phyloP scores from a whole-genome alignment of 1,284 basidiomycete species.

The Mycena citricolor region DNA sequence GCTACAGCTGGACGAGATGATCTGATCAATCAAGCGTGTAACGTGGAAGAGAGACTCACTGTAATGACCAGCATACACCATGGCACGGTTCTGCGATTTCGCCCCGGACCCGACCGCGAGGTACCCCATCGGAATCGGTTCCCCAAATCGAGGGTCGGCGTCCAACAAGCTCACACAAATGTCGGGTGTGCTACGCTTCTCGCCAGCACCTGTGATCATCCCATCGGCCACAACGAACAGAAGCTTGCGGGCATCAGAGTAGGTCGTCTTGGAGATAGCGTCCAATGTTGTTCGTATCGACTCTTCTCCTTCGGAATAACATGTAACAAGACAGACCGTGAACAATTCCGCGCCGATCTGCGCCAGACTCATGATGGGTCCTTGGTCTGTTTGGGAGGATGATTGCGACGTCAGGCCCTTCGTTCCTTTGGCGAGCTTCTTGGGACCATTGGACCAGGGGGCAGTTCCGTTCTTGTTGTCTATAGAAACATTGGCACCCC shows the following conservation, averaged over 20 bases:
- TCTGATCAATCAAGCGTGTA: constrained; percentile 10
- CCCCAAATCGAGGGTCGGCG: constrained; percentile 93
- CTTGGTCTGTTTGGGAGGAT: constrained; percentile 43
- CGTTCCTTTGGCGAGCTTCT: constrained; percentile 47
- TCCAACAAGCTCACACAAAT: constrained; percentile 93
- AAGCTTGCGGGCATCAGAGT: constrained; percentile 90
- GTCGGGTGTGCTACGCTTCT: constrained; percentile 94
- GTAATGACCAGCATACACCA: constrained; percentile 99
- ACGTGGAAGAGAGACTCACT: constrained; percentile 53
- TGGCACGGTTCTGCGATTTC: constrained; percentile 91
- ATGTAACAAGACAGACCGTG: constrained; percentile 93
- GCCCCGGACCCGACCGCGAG: constrained; percentile 85
- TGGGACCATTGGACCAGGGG: constrained; percentile 78
- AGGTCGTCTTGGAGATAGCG: constrained; percentile 87
- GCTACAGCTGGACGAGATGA: constrained; percentile 61
- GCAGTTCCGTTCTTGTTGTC: constrained; percentile 89
- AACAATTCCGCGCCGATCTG: constrained; percentile 94
- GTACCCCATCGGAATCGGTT: constrained; percentile 96
- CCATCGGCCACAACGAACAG: constrained; percentile 97
- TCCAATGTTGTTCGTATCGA: constrained; percentile 91
- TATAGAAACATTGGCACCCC: constrained; percentile 88
- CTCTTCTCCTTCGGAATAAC: constrained; percentile 96
- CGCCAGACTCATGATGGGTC: constrained; percentile 76
- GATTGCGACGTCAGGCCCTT: constrained; percentile 45
- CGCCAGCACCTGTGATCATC: constrained; percentile 97